Evolutionary conservation across 495 filamentous ascomycete species (phyloP), one percentile per base, ranked within the genome.

Genomic region (Parmelia sp.): DNA sequence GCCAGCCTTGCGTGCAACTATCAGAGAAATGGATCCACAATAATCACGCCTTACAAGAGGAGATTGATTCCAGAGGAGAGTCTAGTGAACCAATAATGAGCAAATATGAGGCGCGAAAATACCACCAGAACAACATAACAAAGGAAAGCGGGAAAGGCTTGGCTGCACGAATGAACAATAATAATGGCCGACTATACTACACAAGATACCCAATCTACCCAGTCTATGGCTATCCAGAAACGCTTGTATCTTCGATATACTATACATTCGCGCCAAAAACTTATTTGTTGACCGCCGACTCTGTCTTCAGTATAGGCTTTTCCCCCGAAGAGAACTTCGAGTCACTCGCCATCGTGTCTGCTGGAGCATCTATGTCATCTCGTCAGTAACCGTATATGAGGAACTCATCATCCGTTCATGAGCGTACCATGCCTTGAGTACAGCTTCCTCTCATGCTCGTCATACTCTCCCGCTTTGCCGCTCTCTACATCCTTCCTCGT

Each of bases 401-500:
- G 29, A 55, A n/a, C n/a, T n/a, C n/a, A 33, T 47, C 37, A 40
- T 58, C 49, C 39, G 49, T 60, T 60, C 33, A 37, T 35, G 15
- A 42, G 2, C 82, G 76, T 68, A 88, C 84, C 84, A 75, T 88
- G 86, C 65, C 91, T 77, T n/a, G 89, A 87, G 74, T 90, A 92
- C 74, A 88, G 80, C 72, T 84, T 85, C 61, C 84, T 83, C 75
- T 88, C 84, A 56, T 85, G 80, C 71, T 84, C 86, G 66, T 87
- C 86, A 68, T 87, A 80, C 60, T 84, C 84, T 67, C 82, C 83
- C n/a, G 89, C 77, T 76, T 85, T 87, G 29, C 91, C 91, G 65
- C 78, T 82, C 78, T 94, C 88, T 44, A 96, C 89, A 61, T 96
- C 87, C 64, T 84, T 81, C 61, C 92, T 80, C 19, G 86, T 89